Percentiles rank a stretch among this genome's conserved stretches.
Evolutionary conservation across 768 basidiomycete species (phyloP).

Genomic region (Piloderma croceum): DNA sequence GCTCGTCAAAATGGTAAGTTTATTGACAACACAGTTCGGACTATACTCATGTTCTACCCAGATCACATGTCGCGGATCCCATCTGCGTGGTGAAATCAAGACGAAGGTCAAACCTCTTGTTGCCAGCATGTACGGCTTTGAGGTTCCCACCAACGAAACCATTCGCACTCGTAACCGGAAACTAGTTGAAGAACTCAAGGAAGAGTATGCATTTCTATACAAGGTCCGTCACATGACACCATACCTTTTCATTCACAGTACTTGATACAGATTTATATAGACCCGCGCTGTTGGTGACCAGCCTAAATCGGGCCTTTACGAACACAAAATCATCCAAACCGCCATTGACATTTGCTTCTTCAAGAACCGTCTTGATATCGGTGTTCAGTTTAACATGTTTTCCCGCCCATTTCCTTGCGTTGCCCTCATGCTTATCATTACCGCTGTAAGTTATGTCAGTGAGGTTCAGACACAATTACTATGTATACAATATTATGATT

Average conservation of each 20-base stretch:
- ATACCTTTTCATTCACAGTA: too few relatives aligned
- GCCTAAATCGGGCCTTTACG: slow-evolving; percentile 12
- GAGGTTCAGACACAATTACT: background rate
- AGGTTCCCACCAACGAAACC: slow-evolving; percentile 10
- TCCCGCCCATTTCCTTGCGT: slow-evolving; percentile 15
- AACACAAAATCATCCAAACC: slow-evolving; percentile 13
- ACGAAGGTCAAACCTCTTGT: slow-evolving; percentile 13
- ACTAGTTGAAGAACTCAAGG: slow-evolving; percentile 8
- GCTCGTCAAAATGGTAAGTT: slow-evolving; percentile 1
- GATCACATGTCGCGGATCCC: slow-evolving; percentile 15
- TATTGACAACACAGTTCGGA: slow-evolving; percentile 1
- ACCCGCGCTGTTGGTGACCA: too few relatives aligned
- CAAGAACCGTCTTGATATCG: slow-evolving; percentile 15
- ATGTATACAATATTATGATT: background rate
- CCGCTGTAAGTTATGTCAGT: background rate
- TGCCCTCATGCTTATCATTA: slow-evolving; percentile 10
- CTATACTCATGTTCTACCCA: background rate
- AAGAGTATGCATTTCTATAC: slow-evolving; percentile 2
- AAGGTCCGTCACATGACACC: too few relatives aligned
- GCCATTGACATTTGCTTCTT: slow-evolving; percentile 18
- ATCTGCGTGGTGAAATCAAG: slow-evolving; percentile 19
- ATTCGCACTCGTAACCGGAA: slow-evolving; percentile 7
- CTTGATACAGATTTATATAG: too few relatives aligned
- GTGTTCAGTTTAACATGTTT: slow-evolving; percentile 7
- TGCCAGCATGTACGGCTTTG: slow-evolving; percentile 11